Conservation (phyloP, 2,329 filamentous ascomycete species). For the Scedosporium dehoogii region DNA sequence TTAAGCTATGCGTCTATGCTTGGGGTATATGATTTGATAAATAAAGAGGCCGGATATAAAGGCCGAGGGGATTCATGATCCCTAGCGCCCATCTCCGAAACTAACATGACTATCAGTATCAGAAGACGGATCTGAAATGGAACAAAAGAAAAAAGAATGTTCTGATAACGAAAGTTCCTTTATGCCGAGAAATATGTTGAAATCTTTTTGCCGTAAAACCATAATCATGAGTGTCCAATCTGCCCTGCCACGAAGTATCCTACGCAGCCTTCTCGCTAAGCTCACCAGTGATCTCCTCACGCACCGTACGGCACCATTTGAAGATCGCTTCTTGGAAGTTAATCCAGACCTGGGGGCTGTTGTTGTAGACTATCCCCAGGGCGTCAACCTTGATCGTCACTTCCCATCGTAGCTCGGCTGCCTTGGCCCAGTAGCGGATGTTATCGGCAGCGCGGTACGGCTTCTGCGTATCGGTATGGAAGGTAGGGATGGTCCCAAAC, state of each 20-base stretch:
- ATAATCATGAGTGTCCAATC: background rate
- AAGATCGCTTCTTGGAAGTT: constrained; percentile 76
- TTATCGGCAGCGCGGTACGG: constrained; percentile 93
- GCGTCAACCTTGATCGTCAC: constrained; percentile 74
- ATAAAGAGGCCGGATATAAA: background rate
- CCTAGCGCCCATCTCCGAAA: background rate
- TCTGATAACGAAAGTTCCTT: background rate
- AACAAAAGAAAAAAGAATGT: background rate
- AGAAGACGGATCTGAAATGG: background rate
- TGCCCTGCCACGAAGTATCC: background rate
- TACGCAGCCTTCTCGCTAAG: constrained; percentile 16
- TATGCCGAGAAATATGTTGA: background rate
- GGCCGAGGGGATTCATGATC: background rate
- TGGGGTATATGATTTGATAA: constrained; percentile 2
- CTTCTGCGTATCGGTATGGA: constrained; percentile 87
- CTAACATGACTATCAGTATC: background rate
- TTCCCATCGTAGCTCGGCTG: constrained; percentile 89
- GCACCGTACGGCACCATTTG: constrained; percentile 72
- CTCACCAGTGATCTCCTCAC: constrained; percentile 74
- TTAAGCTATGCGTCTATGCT: constrained; percentile 3
- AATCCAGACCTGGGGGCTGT: constrained; percentile 59
- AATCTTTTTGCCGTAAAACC: constrained; percentile 1
- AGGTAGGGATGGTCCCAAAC: constrained; percentile 81
- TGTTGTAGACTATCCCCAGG: constrained; percentile 74
- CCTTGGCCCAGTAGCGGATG: constrained; percentile 91